Base-by-base conservation (phyloP, 208 protist species). In the Acanthamoeba healyi region DNA sequence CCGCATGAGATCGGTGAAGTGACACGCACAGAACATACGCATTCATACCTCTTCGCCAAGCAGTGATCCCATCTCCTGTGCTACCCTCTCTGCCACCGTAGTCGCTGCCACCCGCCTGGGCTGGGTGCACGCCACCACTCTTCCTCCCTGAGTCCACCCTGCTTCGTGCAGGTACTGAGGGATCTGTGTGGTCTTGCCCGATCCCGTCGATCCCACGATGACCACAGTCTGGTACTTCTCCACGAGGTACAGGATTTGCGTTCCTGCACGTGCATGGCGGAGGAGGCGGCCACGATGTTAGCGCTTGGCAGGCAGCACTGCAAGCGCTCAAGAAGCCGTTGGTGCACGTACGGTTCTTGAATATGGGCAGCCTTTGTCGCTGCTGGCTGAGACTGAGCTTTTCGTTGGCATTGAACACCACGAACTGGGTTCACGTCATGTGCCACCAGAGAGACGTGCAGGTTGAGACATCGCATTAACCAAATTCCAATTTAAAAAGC, bases 141-240 rank as follows among this genome's bases (percentile, higher is more conserved):
- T 29, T 24, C 70, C 42, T 87, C 79, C 49, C 51, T 65, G 46
- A 2, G 92, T 94, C 96, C 95, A 98, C 2, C 97, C 98, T 34
- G 84, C 97, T 94, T 99, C 98, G 79, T 97, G 93, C 7, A 99
- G 95, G 94, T 99, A 99, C 94, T 99, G 98, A 22, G 98, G 97
- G 38, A 99, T 92, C 95, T 99, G 98, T 38, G 98, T 99, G 9
- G 98, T 99, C 94, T 99, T 99, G 70, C 98, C 98, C 32, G 92
- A 97, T 19, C 98, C 98, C 4, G 98, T 99, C 94, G 98, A 96
- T 40, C 98, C 98, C 29, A 98, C 97, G 67, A 99, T 92, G 17
- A 98, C 92, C 17, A 97, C 63, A 14, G 93, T 95, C n/a, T 74
- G 81, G 56, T 97, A 94, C 12, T 61, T 95, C 40, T 96, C 88